Conservation (phyloP, 129 eudicot species). For the Centella asiatica region DNA sequence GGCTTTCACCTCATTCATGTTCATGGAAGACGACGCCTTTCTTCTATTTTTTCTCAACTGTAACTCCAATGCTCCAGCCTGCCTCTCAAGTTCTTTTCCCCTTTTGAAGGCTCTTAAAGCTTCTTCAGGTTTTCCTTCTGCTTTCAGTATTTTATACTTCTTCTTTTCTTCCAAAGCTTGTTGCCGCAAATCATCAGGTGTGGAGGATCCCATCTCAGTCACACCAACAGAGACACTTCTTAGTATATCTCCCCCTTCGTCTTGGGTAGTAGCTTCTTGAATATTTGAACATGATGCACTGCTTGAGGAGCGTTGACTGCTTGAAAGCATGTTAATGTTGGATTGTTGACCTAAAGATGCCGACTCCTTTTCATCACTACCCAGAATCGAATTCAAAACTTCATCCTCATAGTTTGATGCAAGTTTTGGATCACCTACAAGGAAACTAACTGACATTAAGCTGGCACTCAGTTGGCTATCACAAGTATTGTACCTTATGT, state of each 20-base stretch:
- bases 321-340: slow-evolving; percentile 8
- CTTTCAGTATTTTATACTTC: slow-evolving; percentile 53
- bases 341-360: slow-evolving; percentile 26
- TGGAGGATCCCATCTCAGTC: slow-evolving; percentile 35
- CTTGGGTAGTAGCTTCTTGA: slow-evolving; percentile 6
- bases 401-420: slow-evolving; percentile 53
- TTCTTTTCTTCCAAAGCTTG: slow-evolving; percentile 74
- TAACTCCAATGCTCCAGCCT: slow-evolving; percentile 73
- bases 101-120: slow-evolving; percentile 84
- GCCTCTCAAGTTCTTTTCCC: slow-evolving; percentile 90
- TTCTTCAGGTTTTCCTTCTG: slow-evolving; percentile 81
- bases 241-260: slow-evolving; percentile 19
- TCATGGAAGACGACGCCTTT: slow-evolving; percentile 47
- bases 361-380: slow-evolving; percentile 23
- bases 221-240: slow-evolving; percentile 28
- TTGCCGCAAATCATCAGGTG: slow-evolving; percentile 81
- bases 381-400: slow-evolving; percentile 33
- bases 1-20: slow-evolving; percentile 19
- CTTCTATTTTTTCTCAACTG: slow-evolving; percentile 59
- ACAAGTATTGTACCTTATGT: neutral
- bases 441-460: slow-evolving; percentile 3
- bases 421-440: slow-evolving; percentile 51
- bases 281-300: slow-evolving; percentile 38
- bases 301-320: slow-evolving; percentile 20
- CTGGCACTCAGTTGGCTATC: neutral